Evolutionary conservation across 225 moss, liverwort and hornwort species (phyloP), one percentile per base, ranked within the genome.

Genomic region (Neckera pumila): DNA sequence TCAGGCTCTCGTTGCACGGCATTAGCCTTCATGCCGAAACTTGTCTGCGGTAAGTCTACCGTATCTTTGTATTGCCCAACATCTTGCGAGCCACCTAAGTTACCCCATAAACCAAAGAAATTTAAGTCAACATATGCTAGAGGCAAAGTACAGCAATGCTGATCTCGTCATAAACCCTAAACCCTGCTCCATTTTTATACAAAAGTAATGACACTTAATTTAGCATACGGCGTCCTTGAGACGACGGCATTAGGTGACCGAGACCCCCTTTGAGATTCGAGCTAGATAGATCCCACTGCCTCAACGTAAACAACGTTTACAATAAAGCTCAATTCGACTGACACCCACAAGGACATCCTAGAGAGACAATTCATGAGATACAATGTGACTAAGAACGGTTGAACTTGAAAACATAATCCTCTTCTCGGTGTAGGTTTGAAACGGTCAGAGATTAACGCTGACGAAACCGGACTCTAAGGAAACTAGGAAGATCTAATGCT

Each of bases 11-110:
- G 92, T 83, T 94, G 94, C 78, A 96, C 97, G 28, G 98, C 96
- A 95, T 97, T 98, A 82, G 98, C 98, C 91, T 96, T 96, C 96
- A 97, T 95, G 87, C 93, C 94, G 85, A 98, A 98, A 89, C 86
- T 93, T 66, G 97, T 98, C 86, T 95, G 95, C 45, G 96, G 97
- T 73, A 99, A 91, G 93, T 99, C 94, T 51, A 99, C 96, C 34
- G 98, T 94, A 84, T 96, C 95, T 90, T 99, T 99, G 92, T 96
- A 99, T 84, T 94, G 95, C 31, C 96, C 95, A 87, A 89, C 94
- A 88, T 94, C 94, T 84, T 91, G 93, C n/a, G 86, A 77, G 54
- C 45, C 88, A 74, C 92, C 95, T 90, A n/a, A n/a, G n/a, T n/a
- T n/a, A 89, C 85, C 84, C 84, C 87, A 77, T 57, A 77, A 43